Evolutionary conservation across 371 early-diverging fungal species (phyloP), one percentile per base, ranked within the genome.

Genomic region (Blakeslea trispora): DNA sequence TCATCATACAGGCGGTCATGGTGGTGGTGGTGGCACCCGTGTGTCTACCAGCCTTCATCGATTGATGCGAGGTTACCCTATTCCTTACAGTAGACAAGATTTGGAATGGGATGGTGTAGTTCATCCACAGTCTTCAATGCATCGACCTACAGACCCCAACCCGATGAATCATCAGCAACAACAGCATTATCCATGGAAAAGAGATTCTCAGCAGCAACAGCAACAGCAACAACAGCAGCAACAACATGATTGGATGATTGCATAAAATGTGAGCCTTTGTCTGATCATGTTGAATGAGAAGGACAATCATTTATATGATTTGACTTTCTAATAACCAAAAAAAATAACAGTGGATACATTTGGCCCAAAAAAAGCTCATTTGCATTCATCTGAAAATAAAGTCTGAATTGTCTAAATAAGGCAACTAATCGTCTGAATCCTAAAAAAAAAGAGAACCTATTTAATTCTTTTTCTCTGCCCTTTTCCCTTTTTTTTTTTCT

Each of bases 51-150:
- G 69, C 40, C 54, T 78, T 11, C 78, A 78, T 62, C 63, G 78
- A 34, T 57, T 72, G 0, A 66, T 74, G 49, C 64, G 78, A 13
- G 75, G 78, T 3, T 61, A 73, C 44, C 46, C 65, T 44, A 52
- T 64, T 14, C 59, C 60, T 3, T 64, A 69, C 40, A 55, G 49
- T 18, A 49, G 74, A 45, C 78, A 72, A 37, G 78, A 78, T 60
- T 31, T 78, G n/a, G 78, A 78, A 58, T 78, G 75, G 75, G 78
- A 78, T 43, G 78, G 78, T 24, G 63, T 74, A 0, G 46, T 50
- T 40, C 68, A 61, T 46, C 57, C 53, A 21, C 52, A 54, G 19
- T 49, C 67, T 11, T 22, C 54, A 7, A 28, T 51, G 19, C 19
- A 37, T 13, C 41, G 41, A 8, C 47, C 52, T 9, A 50, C 49